Conservation (phyloP, 176 grass and related monocot species). For the sorghum (Sorghum bicolor) region Sorghum_bicolor_NCBIv3 NC_012877.2:59087001-59087500, state of each 20-base stretch:
- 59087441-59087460: conserved; percentile 49
- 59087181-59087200: conserved; percentile 46
- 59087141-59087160: conserved; percentile 5
- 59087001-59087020: background rate
- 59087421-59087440: conserved; percentile 48
- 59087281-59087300: conserved; percentile 40
- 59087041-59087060: background rate
- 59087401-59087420: conserved; percentile 57
- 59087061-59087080: background rate
- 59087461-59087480: conserved; percentile 65
- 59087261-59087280: conserved; percentile 8
- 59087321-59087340: conserved; percentile 59
- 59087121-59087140: background rate
- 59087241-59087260: conserved; percentile 53
- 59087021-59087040: background rate
- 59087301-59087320: conserved; percentile 67
- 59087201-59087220: conserved; percentile 65
- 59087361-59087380: background rate
- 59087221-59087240: conserved; percentile 64
- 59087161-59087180: background rate
- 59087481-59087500: conserved; percentile 29
- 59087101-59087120: conserved; percentile 6
- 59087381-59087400: conserved; percentile 35
- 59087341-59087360: conserved; percentile 48
- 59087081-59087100: background rate